Evolutionary conservation across 768 basidiomycete species (phyloP).

Genomic region (Suillus decipiens): DNA sequence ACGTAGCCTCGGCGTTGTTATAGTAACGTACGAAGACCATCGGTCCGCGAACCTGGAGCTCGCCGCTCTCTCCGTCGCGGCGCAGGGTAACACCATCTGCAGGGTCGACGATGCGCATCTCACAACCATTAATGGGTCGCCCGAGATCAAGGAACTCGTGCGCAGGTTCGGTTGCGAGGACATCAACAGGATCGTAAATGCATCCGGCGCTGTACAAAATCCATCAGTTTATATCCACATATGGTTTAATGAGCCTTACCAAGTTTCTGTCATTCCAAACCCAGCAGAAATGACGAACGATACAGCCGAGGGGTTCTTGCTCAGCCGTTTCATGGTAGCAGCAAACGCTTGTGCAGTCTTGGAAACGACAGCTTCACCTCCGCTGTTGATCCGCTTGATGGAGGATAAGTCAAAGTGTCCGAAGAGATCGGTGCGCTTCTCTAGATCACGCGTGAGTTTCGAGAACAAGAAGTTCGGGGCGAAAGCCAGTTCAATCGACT

Average conservation of each 20-base stretch:
- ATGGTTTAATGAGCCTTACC: conserved; percentile 20
- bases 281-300: conserved; percentile 26
- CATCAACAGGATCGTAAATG: conserved; percentile 38
- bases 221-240: neutral
- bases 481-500: conserved; percentile 35
- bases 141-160: conserved; percentile 42
- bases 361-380: conserved; percentile 45
- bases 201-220: conserved; percentile 33
- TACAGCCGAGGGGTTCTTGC: conserved; percentile 17
- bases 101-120: conserved; percentile 38
- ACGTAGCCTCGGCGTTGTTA: conserved; percentile 49
- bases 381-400: conserved; percentile 40
- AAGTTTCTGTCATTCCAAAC: conserved; percentile 48
- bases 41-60: conserved; percentile 44
- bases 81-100: conserved; percentile 29
- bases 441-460: conserved; percentile 37
- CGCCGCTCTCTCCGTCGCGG: conserved; percentile 36
- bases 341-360: conserved; percentile 41
- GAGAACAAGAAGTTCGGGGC: conserved; percentile 47
- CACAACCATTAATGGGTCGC: conserved; percentile 30
- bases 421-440: conserved; percentile 24
- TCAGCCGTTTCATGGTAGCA: conserved; percentile 30
- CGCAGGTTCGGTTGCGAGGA: conserved; percentile 15
- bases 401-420: conserved; percentile 36
- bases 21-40: conserved; percentile 46